A percentile compares a stretch with the other conserved stretches of the same genome.
Evolutionary conservation across 2,329 filamentous ascomycete species (phyloP).

Genomic region (Stagonosporopsis cucurbitacearum): DNA sequence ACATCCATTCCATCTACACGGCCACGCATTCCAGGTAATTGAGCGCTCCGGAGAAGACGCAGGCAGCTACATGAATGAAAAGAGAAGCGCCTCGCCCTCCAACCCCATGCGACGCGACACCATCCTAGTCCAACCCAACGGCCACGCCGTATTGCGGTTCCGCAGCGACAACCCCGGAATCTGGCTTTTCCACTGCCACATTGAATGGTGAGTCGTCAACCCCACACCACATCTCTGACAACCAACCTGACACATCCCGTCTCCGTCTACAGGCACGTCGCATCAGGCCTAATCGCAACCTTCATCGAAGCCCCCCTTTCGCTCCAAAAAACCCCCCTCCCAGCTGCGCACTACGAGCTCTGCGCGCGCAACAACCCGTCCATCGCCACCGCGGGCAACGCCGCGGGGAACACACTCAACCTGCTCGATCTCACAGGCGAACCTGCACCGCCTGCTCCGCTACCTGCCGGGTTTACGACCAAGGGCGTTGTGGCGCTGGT

Average conservation of each 20-base stretch:
- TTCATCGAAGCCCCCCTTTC: conserved; percentile 7
- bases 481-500: conserved; percentile 2
- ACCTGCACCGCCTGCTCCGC: not conserved
- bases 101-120: conserved; percentile 61
- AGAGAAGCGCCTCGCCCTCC: conserved; percentile 23
- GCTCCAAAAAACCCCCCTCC: not conserved
- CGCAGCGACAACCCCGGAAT: conserved; percentile 57
- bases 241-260: not conserved
- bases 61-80: conserved; percentile 55
- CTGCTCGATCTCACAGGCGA: conserved; percentile 1
- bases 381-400: not conserved
- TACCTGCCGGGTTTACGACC: conserved; percentile 2
- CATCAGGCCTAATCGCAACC: conserved; percentile 8
- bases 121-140: conserved; percentile 60
- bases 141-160: conserved; percentile 63
- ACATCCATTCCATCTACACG: conserved; percentile 75
- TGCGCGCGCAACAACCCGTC: conserved; percentile 3
- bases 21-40: conserved; percentile 48
- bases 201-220: conserved; percentile 37
- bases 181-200: conserved; percentile 44
- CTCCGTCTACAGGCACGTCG: conserved; percentile 1
- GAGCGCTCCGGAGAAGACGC: conserved; percentile 41
- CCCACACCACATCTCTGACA: too few species aligned
- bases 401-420: conserved; percentile 1
- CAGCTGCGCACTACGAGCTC: not conserved